Percentiles rank a stretch among this genome's conserved stretches.
phyloP scores from a whole-genome alignment of 2,329 filamentous ascomycete genomes.

The Diaporthe sp. region DNA sequence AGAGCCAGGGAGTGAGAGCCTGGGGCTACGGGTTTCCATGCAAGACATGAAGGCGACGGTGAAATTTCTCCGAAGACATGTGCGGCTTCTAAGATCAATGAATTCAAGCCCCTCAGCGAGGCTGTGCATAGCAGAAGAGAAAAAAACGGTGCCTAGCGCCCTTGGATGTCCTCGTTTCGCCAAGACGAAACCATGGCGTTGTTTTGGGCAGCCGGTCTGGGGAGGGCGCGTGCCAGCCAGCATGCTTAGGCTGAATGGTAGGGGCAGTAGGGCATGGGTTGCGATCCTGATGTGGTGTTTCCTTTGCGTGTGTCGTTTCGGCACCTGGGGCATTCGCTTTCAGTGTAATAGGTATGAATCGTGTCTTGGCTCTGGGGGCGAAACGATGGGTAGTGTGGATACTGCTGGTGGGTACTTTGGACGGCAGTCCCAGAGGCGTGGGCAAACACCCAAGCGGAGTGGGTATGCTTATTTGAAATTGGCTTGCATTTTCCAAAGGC shows the following conservation, averaged over 20 bases:
- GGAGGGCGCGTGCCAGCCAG: slow-evolving; percentile 11
- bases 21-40: background rate
- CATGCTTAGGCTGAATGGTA: background rate
- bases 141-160: background rate
- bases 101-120: background rate
- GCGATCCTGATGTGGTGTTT: slow-evolving; percentile 14
- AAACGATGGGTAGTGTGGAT: background rate
- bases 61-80: background rate
- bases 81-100: background rate
- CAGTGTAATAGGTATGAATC: slow-evolving; percentile 6
- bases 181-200: slow-evolving; percentile 36
- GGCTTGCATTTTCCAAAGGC: slow-evolving; percentile 21
- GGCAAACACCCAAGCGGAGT: slow-evolving; percentile 16
- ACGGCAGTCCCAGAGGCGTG: background rate
- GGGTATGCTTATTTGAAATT: slow-evolving; percentile 26
- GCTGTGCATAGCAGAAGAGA: too few species aligned
- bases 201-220: slow-evolving; percentile 29
- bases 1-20: background rate
- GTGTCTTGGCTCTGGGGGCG: slow-evolving; percentile 27
- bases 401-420: background rate
- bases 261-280: background rate
- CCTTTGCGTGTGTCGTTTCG: slow-evolving; percentile 3
- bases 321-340: background rate
- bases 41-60: background rate
- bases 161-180: slow-evolving; percentile 23